Base-by-base conservation (phyloP, 805 yeast species). In the Metschnikowia dekortorum region DNA sequence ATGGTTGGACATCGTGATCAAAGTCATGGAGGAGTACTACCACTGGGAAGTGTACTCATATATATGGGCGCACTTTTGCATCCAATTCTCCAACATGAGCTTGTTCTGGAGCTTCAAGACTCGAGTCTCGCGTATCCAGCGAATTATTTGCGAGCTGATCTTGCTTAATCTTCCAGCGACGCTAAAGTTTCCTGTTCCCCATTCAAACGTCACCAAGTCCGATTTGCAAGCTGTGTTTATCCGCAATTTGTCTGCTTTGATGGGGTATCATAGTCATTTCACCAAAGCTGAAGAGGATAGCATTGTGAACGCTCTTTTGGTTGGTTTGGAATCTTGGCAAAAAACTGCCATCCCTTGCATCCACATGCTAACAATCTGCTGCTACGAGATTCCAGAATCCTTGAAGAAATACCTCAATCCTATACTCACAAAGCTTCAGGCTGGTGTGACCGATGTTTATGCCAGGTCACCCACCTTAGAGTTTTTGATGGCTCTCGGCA, bases 301-400 rank as follows among this genome's bases (percentile, higher is more conserved):
- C 50, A 71, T 88, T 26, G 75, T 87, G 14, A 76, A 76, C 49
- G 74, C 89, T 0, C 71, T 85, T 29, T 70, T 84, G 10, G 67
- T 75, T 42, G 87, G 88, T 0, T 66, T 87, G 47, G 78, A 82
- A 1, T 82, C 89, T 0, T 85, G 91, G 88, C 89, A 89, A 53
- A 81, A 80, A 53, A 82, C 95, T 0, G 87, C 89, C 0, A 79
- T 84, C 34, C 89, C 95, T 2, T 81, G 89, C 55, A 79, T 90
- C 30, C 89, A 89, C 57, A 83, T 85, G 39, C 69, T 91, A 51
- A 82, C 86, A 5, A 75, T 86, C 2, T 86, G 92, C 57, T 85
- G 96, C 62, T 89, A 86, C 63, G 96, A 88, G 61, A 74, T 87
- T 33, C 95, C 96, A 0, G 62, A 75, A 9, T 81, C 92, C 0